Evolutionary conservation across 1,139 yeast species (phyloP).

Genomic region (Sugiyamaella sp.): DNA sequence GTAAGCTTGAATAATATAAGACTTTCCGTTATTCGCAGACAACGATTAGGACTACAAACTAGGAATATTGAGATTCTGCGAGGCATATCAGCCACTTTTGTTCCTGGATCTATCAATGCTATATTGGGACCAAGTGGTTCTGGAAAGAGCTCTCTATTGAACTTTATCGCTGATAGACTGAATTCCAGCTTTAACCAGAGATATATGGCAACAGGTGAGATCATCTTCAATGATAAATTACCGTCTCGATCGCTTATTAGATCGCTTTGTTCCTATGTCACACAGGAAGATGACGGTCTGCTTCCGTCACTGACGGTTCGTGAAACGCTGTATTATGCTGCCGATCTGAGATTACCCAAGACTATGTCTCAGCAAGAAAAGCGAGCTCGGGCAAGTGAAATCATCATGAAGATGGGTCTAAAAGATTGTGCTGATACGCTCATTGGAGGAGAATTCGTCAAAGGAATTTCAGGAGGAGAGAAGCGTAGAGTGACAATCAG

Average conservation of each 20-base stretch:
- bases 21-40: constrained; percentile 28
- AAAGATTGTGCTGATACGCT: constrained; percentile 76
- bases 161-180: constrained; percentile 65
- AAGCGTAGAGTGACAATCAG: constrained; percentile 83
- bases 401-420: constrained; percentile 69
- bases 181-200: constrained; percentile 49
- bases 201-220: constrained; percentile 47
- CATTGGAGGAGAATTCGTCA: constrained; percentile 70
- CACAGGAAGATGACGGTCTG: constrained; percentile 77
- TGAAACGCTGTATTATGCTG: constrained; percentile 75
- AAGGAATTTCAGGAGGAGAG: constrained; percentile 88
- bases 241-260: constrained; percentile 52
- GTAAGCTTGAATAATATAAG: constrained; percentile 31
- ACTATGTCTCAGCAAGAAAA: constrained; percentile 36
- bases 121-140: constrained; percentile 92
- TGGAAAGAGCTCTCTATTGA: constrained; percentile 77
- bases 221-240: constrained; percentile 48
- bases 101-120: constrained; percentile 70
- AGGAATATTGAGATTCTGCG: constrained; percentile 45
- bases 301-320: constrained; percentile 71
- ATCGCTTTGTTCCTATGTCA: constrained; percentile 68
- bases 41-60: constrained; percentile 10
- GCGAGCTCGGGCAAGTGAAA: constrained; percentile 51
- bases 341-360: constrained; percentile 58
- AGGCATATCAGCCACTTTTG: constrained; percentile 59